These are phyloP conservation scores for Linaria vulgaris DNA, from an alignment of 257 asterid species.

Conservation along the genomic window DNA sequence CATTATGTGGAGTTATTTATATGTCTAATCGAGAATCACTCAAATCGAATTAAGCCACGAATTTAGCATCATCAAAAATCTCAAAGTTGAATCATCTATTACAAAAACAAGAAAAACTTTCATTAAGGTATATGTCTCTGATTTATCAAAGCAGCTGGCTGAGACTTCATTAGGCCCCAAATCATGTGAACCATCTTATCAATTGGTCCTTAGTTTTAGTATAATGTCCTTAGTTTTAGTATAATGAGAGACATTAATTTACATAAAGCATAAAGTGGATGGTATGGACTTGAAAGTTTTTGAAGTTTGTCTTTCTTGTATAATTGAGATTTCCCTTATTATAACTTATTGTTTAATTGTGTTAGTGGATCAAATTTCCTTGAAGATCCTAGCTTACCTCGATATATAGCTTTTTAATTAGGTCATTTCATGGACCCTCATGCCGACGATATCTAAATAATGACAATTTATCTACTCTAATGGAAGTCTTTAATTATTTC, in stretches of 20 bases:
- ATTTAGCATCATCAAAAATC: too few relatives aligned
- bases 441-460: background rate
- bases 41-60: too few relatives aligned
- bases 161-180: slow-evolving; percentile 6
- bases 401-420: background rate
- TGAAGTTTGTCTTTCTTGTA: background rate
- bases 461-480: background rate
- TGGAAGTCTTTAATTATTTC: background rate
- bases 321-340: slow-evolving; percentile 13
- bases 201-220: background rate
- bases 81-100: too few relatives aligned
- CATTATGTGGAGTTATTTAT: too few relatives aligned
- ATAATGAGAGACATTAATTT: slow-evolving; percentile 9
- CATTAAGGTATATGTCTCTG: too few relatives aligned
- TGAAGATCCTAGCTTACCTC: background rate
- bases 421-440: slow-evolving; percentile 10
- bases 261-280: slow-evolving; percentile 2
- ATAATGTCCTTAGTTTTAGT: background rate
- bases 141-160: background rate
- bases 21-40: too few relatives aligned
- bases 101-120: too few relatives aligned
- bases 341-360: background rate
- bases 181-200: slow-evolving; percentile 20
- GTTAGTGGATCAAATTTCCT: background rate
- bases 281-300: background rate